A percentile compares a stretch with the other conserved stretches of the same genome.
Evolutionary conservation across 2,329 filamentous ascomycete species (phyloP).

Genomic region (Nemania sp.): DNA sequence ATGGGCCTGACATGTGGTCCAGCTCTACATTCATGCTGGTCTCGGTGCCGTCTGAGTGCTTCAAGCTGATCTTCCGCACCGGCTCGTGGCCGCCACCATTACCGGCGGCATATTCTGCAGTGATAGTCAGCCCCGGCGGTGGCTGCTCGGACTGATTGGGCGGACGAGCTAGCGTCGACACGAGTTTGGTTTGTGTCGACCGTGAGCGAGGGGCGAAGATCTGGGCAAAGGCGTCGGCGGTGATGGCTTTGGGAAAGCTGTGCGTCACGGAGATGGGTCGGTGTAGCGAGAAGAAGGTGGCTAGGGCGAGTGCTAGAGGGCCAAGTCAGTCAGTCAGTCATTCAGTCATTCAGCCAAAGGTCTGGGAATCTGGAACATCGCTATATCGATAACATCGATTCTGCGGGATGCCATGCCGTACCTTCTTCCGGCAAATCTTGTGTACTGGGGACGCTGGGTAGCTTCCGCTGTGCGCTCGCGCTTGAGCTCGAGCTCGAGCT

Average conservation of each 20-base stretch:
- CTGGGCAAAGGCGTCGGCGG: constrained; percentile 75
- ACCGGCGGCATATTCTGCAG: constrained; percentile 41
- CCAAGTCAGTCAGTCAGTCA: constrained; percentile 30
- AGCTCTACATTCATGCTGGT: constrained; percentile 67
- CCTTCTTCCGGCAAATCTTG: constrained; percentile 71
- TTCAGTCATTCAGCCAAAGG: no score
- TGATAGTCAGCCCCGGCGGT: constrained; percentile 57
- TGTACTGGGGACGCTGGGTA: constrained; percentile 76
- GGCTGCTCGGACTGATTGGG: constrained; percentile 63
- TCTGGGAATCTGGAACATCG: no score
- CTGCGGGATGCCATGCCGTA: constrained; percentile 41
- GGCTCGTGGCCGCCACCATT: constrained; percentile 49
- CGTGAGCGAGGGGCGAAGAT: constrained; percentile 71
- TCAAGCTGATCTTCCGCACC: constrained; percentile 55
- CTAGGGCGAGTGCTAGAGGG: constrained; percentile 75
- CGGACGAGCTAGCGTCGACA: constrained; percentile 66
- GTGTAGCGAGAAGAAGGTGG: constrained; percentile 94
- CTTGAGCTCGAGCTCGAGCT: no score
- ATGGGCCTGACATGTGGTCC: constrained; percentile 69
- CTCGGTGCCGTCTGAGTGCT: constrained; percentile 59
- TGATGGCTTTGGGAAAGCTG: constrained; percentile 73
- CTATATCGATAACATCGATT: no score
- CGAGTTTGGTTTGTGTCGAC: constrained; percentile 61
- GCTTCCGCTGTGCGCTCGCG: constrained; percentile 54
- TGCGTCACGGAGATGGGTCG: constrained; percentile 88